phyloP scores from a whole-genome alignment of 345 rosid genomes.

The Carallia pectinifolia region DNA sequence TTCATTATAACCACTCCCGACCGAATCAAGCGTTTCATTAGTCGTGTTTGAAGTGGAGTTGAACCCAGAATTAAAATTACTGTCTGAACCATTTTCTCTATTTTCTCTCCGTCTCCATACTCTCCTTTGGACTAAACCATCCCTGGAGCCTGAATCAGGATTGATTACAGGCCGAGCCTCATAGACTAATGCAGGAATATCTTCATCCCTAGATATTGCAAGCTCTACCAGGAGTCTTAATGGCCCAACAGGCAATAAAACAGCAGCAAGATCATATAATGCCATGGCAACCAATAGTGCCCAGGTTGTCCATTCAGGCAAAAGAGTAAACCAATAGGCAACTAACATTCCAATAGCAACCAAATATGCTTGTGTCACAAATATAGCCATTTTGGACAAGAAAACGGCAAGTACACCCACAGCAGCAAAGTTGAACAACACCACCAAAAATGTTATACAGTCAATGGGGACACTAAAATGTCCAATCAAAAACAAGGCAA shows the following conservation, averaged over 20 bases:
- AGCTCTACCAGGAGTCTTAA: slow-evolving; percentile 86
- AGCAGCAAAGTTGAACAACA: slow-evolving; percentile 69
- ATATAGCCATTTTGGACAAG: slow-evolving; percentile 79
- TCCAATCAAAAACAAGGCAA: slow-evolving; percentile 49
- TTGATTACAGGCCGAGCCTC: slow-evolving; percentile 76
- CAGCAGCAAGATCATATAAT: slow-evolving; percentile 89
- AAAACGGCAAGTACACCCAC: slow-evolving; percentile 90
- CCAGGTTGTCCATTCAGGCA: slow-evolving; percentile 99
- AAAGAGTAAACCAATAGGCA: slow-evolving; percentile 86
- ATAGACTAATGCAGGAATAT: slow-evolving; percentile 89
- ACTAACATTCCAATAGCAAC: slow-evolving; percentile 80
- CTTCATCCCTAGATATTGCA: slow-evolving; percentile 94
- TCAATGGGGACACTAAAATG: slow-evolving; percentile 61
- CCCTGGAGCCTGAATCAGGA: slow-evolving; percentile 32
- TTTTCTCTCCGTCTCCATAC: slow-evolving; percentile 69
- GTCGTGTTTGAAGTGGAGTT: slow-evolving; percentile 15
- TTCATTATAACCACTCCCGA: slow-evolving; percentile 11
- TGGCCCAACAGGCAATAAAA: slow-evolving; percentile 88
- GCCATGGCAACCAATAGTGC: slow-evolving; percentile 74
- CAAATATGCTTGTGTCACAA: slow-evolving; percentile 78
- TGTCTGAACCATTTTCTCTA: slow-evolving; percentile 17
- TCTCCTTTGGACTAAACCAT: slow-evolving; percentile 48
- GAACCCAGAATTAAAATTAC: slow-evolving; percentile 14
- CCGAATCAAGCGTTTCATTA: slow-evolving; percentile 15
- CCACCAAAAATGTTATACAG: slow-evolving; percentile 54